phyloP scores from a whole-genome alignment of 2,329 filamentous ascomycete species.

The Leptographium flavum region DNA sequence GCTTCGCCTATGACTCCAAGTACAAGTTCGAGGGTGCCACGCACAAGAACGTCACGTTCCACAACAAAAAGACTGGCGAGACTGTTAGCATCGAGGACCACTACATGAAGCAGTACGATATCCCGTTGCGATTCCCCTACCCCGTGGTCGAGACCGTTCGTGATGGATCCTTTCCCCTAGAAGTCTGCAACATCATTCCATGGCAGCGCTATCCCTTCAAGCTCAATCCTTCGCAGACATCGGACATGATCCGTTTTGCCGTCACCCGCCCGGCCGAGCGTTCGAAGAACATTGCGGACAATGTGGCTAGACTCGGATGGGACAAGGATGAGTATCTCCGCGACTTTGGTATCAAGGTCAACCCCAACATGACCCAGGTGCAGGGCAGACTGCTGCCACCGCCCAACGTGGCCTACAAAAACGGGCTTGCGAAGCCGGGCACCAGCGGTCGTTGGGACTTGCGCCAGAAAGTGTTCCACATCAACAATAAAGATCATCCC shows the following conservation, averaged over 20 bases:
- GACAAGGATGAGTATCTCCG: constrained; percentile 51
- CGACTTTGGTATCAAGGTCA: constrained; percentile 62
- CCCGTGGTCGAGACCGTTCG: constrained; percentile 45
- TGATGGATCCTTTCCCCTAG: constrained; percentile 44
- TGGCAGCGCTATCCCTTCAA: constrained; percentile 52
- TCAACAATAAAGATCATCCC: constrained; percentile 38
- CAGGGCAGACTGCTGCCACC: constrained; percentile 57
- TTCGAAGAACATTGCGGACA: constrained; percentile 51
- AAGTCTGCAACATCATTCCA: constrained; percentile 35
- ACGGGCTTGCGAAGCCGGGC: constrained; percentile 42
- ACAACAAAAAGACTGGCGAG: constrained; percentile 31
- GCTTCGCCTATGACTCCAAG: constrained; percentile 31
- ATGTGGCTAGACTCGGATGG: constrained; percentile 56
- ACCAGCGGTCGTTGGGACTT: constrained; percentile 75
- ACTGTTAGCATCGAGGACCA: constrained; percentile 36
- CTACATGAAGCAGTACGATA: constrained; percentile 39
- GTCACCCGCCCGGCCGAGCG: constrained; percentile 63
- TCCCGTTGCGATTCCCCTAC: constrained; percentile 30
- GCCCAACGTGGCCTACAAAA: constrained; percentile 57
- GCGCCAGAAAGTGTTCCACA: constrained; percentile 63
- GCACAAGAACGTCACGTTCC: constrained; percentile 41
- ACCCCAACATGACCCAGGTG: constrained; percentile 45
- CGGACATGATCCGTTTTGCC: constrained; percentile 84
- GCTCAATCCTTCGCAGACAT: constrained; percentile 49
- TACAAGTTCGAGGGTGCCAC: constrained; percentile 31